Evolutionary conservation across 78 protist species (phyloP).

Genomic region (Anaeramoeba flamelloides): DNA sequence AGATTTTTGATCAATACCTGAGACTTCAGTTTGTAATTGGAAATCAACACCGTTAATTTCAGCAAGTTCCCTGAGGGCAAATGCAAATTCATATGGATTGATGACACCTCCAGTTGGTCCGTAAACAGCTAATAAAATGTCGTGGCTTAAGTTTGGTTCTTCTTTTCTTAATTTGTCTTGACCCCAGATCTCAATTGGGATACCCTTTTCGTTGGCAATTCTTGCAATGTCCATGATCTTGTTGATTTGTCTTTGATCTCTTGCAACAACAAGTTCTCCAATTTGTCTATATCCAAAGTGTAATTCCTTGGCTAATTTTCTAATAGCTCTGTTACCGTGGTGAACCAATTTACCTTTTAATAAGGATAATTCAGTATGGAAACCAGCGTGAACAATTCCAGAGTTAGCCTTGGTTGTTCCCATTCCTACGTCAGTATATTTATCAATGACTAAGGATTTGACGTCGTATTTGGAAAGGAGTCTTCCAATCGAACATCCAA

Average conservation of each 20-base stretch:
- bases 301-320: not conserved
- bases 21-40: not conserved
- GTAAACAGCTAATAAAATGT: not conserved
- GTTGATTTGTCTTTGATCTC: not conserved
- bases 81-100: not conserved
- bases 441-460: no score
- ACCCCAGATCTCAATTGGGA: not conserved
- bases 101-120: constrained; percentile 3
- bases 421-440: no score
- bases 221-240: not conserved
- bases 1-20: not conserved
- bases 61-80: not conserved
- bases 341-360: not conserved
- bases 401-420: no score
- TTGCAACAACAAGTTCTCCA: not conserved
- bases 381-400: no score
- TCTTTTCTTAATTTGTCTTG: not conserved
- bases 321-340: not conserved
- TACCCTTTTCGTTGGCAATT: not conserved
- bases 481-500: no score
- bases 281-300: not conserved
- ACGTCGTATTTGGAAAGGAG: no score
- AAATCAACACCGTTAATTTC: not conserved
- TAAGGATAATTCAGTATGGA: not conserved
- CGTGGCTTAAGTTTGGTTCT: not conserved